phyloP scores from a whole-genome alignment of 1,139 yeast genomes.

The Arxiozyma slooffiae region DNA sequence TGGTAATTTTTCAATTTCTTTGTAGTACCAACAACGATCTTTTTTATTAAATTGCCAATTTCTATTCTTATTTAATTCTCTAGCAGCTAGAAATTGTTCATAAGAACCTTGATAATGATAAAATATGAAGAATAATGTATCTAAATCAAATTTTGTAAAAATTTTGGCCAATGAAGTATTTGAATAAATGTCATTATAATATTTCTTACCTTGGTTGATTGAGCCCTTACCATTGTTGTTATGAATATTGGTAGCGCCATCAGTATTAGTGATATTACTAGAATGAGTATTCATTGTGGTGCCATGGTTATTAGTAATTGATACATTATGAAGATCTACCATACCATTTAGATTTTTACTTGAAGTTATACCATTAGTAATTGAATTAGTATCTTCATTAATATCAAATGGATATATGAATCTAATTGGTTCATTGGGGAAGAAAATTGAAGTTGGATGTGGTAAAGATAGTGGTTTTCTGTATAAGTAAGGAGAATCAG shows the following conservation, averaged over 20 bases:
- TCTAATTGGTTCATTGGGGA: slow-evolving; percentile 74
- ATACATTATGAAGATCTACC: not conserved
- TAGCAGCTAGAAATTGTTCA: slow-evolving; percentile 73
- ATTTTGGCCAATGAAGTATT: slow-evolving; percentile 35
- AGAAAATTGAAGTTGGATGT: slow-evolving; percentile 82
- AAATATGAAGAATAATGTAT: slow-evolving; percentile 85
- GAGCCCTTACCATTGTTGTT: not conserved
- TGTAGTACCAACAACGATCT: slow-evolving; percentile 74
- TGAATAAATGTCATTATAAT: slow-evolving; percentile 24
- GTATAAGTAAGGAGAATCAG: slow-evolving; percentile 77
- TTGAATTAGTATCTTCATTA: slow-evolving; percentile 20
- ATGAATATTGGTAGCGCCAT: not conserved
- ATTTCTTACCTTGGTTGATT: not conserved
- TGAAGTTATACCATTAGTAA: not conserved
- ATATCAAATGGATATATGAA: slow-evolving; percentile 29
- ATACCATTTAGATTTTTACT: not conserved
- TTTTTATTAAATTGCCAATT: slow-evolving; percentile 83
- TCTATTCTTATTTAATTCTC: slow-evolving; percentile 59
- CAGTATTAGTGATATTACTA: not conserved
- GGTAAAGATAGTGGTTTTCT: slow-evolving; percentile 60
- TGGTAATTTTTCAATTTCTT: slow-evolving; percentile 45
- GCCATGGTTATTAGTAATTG: not conserved
- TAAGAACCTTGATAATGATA: slow-evolving; percentile 65
- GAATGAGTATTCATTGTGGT: too few relatives aligned
- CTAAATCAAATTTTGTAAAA: slow-evolving; percentile 68